Conservation (phyloP, 352 stramenopile species). For the Phytophthora gonapodyides region DNA sequence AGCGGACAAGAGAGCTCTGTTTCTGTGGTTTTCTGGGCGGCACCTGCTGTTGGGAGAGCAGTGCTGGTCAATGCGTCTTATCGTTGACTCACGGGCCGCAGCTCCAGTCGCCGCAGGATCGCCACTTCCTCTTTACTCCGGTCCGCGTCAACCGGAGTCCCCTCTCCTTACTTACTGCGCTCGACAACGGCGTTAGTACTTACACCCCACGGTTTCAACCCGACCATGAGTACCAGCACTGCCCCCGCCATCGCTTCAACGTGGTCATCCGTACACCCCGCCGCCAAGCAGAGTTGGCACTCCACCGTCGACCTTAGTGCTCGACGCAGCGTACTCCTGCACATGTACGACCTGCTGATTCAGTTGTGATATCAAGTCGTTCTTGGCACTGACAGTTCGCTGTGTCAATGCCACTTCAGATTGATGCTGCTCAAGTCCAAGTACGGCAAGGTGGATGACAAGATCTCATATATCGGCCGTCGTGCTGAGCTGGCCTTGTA, state of each 20-base stretch:
- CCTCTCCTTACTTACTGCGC: conserved; percentile 30
- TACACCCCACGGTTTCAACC: conserved; percentile 10
- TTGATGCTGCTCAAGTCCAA: conserved; percentile 66
- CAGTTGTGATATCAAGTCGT: background rate
- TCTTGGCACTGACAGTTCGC: background rate
- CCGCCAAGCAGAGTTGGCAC: conserved; percentile 49
- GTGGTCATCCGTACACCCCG: conserved; percentile 2
- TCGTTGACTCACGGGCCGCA: conserved; percentile 11
- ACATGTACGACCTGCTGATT: conserved; percentile 41
- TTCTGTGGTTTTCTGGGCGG: conserved; percentile 27
- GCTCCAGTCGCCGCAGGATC: background rate
- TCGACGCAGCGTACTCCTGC: conserved; percentile 55
- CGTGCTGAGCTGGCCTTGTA: conserved; percentile 64
- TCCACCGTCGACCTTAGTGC: conserved; percentile 39
- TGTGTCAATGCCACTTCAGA: conserved; percentile 18
- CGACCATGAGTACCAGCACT: conserved; percentile 28
- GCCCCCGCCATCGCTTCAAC: conserved; percentile 10
- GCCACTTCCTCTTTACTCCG: conserved; percentile 40
- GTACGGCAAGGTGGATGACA: conserved; percentile 59
- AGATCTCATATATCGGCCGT: conserved; percentile 66
- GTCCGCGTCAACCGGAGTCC: conserved; percentile 32
- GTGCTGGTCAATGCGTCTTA: conserved; percentile 22
- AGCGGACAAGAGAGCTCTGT: background rate
- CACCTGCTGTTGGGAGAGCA: conserved; percentile 38
- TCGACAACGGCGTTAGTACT: conserved; percentile 26